phyloP scores from a whole-genome alignment of 441 rosid species.

The Euphorbia celastroides region DNA sequence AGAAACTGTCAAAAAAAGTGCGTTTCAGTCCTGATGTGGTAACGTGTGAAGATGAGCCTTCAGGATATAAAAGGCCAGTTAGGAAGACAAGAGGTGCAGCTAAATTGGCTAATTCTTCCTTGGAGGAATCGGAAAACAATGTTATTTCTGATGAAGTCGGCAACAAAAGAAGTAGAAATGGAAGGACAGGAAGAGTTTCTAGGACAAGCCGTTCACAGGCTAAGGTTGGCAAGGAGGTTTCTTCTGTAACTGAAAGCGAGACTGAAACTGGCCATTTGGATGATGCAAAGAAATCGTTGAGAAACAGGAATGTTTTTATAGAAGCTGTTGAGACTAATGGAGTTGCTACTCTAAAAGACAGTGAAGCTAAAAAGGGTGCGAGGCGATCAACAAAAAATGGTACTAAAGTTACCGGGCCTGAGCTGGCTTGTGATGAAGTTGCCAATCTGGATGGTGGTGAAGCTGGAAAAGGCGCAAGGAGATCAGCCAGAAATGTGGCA shows the following conservation, averaged over 20 bases:
- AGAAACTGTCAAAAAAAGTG: conserved; percentile 38
- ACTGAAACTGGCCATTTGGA: background rate
- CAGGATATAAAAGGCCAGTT: conserved; percentile 1
- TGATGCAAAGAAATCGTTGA: no score
- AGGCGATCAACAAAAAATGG: no score
- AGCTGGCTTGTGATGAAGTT: background rate
- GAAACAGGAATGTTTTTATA: no score
- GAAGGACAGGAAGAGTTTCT: background rate
- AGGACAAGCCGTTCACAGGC: conserved; percentile 22
- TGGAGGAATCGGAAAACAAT: background rate
- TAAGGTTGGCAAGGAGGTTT: conserved; percentile 3
- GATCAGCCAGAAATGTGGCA: background rate
- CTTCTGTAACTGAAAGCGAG: background rate
- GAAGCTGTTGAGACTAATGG: no score
- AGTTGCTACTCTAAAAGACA: no score
- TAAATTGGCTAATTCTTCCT: background rate
- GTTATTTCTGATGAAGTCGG: background rate
- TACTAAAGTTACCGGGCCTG: no score
- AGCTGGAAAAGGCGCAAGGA: conserved; percentile 4
- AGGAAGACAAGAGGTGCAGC: conserved; percentile 14
- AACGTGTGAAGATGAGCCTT: conserved; percentile 32
- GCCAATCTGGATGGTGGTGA: conserved; percentile 1
- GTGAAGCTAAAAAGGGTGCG: no score
- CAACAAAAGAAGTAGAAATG: conserved; percentile 27
- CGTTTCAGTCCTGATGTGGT: conserved; percentile 52